phyloP scores from a whole-genome alignment of 73 alveolate species.

The Tetrahymena thermophila region DNA sequence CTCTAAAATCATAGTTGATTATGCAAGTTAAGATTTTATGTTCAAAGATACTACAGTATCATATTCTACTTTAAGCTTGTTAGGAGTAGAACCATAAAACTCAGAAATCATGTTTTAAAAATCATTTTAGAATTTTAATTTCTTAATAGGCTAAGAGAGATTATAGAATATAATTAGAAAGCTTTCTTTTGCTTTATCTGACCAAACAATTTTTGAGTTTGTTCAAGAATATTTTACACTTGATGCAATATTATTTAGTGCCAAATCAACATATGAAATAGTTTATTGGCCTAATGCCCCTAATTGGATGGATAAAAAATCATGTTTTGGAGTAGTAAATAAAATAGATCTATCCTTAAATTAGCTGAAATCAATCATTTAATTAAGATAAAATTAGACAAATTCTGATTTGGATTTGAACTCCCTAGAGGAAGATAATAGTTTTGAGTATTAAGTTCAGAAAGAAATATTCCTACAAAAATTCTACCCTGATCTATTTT shows the following conservation, averaged over 20 bases:
- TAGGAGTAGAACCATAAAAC: neutral
- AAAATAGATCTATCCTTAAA: neutral
- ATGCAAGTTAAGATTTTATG: neutral
- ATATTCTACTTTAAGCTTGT: neutral
- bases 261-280: neutral
- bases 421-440: neutral
- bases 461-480: neutral
- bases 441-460: neutral
- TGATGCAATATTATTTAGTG: neutral
- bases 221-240: neutral
- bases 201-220: neutral
- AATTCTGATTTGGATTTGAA: neutral
- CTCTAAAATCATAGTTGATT: neutral
- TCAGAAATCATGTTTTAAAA: neutral
- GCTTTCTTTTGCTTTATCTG: neutral
- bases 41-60: neutral
- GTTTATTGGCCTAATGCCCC: neutral
- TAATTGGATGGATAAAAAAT: neutral
- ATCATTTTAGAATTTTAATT: neutral
- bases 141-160: neutral
- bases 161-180: neutral
- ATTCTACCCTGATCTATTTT: neutral
- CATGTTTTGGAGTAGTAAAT: neutral
- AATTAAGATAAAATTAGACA: neutral
- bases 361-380: neutral